Base-by-base conservation (phyloP, 345 rosid genomes). In the Arabidopsis arenosa region DNA sequence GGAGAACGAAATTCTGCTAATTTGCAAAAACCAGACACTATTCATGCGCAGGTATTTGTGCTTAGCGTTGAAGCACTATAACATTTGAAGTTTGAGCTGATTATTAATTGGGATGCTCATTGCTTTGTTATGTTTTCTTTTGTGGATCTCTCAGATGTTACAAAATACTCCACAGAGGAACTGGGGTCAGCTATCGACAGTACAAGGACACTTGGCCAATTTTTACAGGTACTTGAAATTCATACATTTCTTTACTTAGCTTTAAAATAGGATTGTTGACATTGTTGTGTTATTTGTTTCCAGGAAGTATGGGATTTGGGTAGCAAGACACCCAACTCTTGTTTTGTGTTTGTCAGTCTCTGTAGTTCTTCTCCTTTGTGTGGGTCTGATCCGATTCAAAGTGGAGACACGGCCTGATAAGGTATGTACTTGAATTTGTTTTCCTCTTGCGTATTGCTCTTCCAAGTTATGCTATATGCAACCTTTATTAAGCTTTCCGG, bases 371-470 rank as follows among this genome's bases (percentile, higher is more conserved):
- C 79, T 92, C 23, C 97, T 90, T 79, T 95, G 97, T 77, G 61
- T 95, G 45, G 99, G 97, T 73, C 82, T 95, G 36, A 70, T 95
- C 75, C 95, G 84, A 43, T 92, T 92, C 84, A 86, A 92, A 87
- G 99, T 95, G 72, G 99, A 95, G 85, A 95, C 99, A 57, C 83
- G 93, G 56, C 99, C 99, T 59, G 97, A 89, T 81, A 95, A 95
- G 93, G 99, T 95, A 85, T 39, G 70, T 23, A 12, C n/a, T 40
- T 59, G 10, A 36, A 26, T 2, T 7, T 26, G 9, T 23, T 41
- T 2, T 3, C 57, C 28, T 47, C 33, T 36, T 39, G 6, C 56
- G 32, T 56, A 6, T 15, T 64, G 54, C 41, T 45, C 23, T 37
- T 14, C 14, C 36, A 44, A 14, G 17, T 17, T 53, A 1, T 57